A percentile compares a stretch with the other conserved stretches of the same genome.
phyloP scores from a whole-genome alignment of 176 grass and related monocot species.

The Oryza coarctata region DNA sequence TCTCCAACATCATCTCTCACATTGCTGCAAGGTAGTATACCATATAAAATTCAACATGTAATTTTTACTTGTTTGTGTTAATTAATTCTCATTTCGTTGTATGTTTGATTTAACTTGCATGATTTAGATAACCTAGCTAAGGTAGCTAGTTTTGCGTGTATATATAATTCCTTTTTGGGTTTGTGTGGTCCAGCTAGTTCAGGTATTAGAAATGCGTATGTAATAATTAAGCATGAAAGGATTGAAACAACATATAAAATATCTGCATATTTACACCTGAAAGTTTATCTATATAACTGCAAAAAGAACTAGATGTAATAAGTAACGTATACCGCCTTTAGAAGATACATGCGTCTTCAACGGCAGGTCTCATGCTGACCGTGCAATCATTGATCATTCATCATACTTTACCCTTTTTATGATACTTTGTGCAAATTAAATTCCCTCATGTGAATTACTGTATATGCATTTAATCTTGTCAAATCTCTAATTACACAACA shows the following conservation, averaged over 20 bases:
- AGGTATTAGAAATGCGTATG: not conserved
- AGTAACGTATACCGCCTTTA: not conserved
- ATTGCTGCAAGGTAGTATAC: conserved; percentile 50
- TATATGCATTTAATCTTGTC: not conserved
- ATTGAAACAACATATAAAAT: not conserved
- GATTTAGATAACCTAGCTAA: not conserved
- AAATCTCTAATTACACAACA: no score
- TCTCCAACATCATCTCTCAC: conserved; percentile 13
- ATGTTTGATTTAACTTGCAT: not conserved
- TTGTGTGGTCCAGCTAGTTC: not conserved
- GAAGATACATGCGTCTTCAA: not conserved
- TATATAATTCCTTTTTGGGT: not conserved
- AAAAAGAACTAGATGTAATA: no score
- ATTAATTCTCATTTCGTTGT: not conserved
- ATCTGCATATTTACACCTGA: not conserved
- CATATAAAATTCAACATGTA: not conserved
- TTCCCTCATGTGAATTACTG: not conserved
- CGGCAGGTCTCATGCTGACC: not conserved
- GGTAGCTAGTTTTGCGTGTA: not conserved
- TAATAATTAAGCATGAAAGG: not conserved
- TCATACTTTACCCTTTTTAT: not conserved
- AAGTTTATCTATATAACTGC: no score
- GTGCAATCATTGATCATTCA: not conserved
- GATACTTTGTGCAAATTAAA: not conserved
- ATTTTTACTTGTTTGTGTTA: not conserved